Evolutionary conservation across 768 basidiomycete genomes (phyloP).

Genomic region (Tylopilus intermedius): DNA sequence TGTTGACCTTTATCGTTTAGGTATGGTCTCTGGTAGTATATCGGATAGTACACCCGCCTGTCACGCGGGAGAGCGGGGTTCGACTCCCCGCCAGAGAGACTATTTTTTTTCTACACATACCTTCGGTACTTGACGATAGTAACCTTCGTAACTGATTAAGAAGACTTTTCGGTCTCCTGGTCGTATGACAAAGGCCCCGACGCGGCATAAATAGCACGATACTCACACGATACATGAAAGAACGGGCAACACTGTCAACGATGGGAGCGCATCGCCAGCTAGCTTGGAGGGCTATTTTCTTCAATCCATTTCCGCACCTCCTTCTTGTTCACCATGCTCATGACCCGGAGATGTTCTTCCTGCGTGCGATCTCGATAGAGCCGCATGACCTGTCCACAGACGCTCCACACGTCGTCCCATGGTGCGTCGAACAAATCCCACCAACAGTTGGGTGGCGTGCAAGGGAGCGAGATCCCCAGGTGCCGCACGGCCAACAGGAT

Average conservation of each 20-base stretch:
- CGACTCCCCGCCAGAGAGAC: conserved; percentile 44
- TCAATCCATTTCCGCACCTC: conserved; percentile 83
- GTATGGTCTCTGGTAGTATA: conserved; percentile 42
- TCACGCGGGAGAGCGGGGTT: conserved; percentile 45
- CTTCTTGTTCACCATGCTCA: conserved; percentile 64
- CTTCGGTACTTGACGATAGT: too few relatives aligned
- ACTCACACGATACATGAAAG: not conserved
- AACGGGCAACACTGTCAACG: not conserved
- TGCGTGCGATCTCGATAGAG: conserved; percentile 58
- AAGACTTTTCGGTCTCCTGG: not conserved
- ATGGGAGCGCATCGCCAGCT: conserved; percentile 1
- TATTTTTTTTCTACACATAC: not conserved
- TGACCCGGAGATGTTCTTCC: conserved; percentile 44
- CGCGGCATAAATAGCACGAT: not conserved
- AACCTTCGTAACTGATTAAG: not conserved
- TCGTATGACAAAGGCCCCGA: not conserved
- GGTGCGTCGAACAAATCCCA: conserved; percentile 91
- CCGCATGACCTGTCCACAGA: conserved; percentile 80
- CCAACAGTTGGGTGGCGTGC: conserved; percentile 71
- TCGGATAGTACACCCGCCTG: conserved; percentile 50
- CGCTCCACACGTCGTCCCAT: conserved; percentile 83
- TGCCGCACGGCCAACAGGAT: conserved; percentile 79
- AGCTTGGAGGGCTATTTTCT: conserved; percentile 30
- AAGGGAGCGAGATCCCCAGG: conserved; percentile 69
- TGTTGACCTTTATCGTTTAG: rapidly evolving